phyloP scores from a whole-genome alignment of 768 basidiomycete species.

The Hygrocybe punicea region DNA sequence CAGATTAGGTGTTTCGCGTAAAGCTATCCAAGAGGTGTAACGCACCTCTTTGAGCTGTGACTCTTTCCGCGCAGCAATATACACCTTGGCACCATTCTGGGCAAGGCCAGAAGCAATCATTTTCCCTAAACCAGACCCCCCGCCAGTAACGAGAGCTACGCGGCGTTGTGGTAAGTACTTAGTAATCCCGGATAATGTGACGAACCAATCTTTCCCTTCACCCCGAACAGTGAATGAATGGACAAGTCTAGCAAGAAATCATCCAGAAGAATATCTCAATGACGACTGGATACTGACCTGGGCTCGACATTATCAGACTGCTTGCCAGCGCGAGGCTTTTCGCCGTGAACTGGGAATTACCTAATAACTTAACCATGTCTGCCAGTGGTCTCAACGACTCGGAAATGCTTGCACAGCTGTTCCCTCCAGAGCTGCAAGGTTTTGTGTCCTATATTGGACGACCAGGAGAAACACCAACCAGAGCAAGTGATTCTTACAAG shows the following conservation, averaged over 20 bases:
- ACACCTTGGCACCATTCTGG: constrained; percentile 83
- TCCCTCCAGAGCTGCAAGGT: too few relatives aligned
- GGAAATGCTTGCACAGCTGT: too few relatives aligned
- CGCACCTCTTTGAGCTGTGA: constrained; percentile 68
- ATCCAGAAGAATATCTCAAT: neutral
- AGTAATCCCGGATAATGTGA: neutral
- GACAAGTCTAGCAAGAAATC: constrained; percentile 45
- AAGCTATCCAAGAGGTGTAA: constrained; percentile 1
- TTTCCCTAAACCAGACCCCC: constrained; percentile 78
- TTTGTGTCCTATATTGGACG: too few relatives aligned
- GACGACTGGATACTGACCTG: neutral
- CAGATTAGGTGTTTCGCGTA: neutral
- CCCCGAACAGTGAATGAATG: constrained; percentile 55
- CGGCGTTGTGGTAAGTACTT: neutral
- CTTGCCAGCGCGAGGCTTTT: too few relatives aligned
- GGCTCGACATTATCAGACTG: neutral
- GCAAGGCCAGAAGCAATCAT: constrained; percentile 82
- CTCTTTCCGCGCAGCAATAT: constrained; percentile 86
- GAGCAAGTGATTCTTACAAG: too few relatives aligned
- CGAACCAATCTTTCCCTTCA: constrained; percentile 67
- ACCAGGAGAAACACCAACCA: too few relatives aligned
- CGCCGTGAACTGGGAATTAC: too few relatives aligned
- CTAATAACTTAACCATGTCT: too few relatives aligned
- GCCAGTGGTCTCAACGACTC: too few relatives aligned
- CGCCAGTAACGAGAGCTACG: constrained; percentile 75